phyloP scores from a whole-genome alignment of 176 grass and related monocot species.

The Hordeum marinum region DNA sequence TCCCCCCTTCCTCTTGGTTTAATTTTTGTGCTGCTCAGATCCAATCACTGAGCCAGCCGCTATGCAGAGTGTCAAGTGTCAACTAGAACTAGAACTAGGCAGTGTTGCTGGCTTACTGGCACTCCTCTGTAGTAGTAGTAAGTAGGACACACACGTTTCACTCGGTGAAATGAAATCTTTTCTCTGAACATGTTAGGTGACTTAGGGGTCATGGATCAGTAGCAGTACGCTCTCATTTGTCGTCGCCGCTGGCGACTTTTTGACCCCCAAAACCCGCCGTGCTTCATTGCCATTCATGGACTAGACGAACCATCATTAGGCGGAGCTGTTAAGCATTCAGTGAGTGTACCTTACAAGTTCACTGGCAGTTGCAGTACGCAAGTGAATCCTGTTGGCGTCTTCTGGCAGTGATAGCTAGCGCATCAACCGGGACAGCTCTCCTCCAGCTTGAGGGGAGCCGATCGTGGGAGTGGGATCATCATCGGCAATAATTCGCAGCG shows the following conservation, averaged over 20 bases:
- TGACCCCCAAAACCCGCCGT: not conserved
- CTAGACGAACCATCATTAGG: not conserved
- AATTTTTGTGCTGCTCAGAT: not conserved
- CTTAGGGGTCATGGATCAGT: not conserved
- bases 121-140: too few species aligned
- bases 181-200: not conserved
- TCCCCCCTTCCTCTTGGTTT: not conserved
- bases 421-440: not conserved
- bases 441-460: not conserved
- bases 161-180: not conserved
- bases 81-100: not conserved
- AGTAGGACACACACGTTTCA: not conserved
- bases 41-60: not conserved
- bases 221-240: constrained; percentile 2
- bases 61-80: not conserved
- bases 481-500: not conserved
- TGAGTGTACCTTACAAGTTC: not conserved
- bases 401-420: not conserved
- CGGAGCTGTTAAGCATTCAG: not conserved
- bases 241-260: not conserved
- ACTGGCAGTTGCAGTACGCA: not conserved
- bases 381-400: not conserved
- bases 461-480: not conserved
- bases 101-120: not conserved
- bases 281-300: not conserved